A percentile compares a stretch with the other conserved stretches of the same genome.
Evolutionary conservation across 1,284 basidiomycete species (phyloP).

Genomic region (Sanguinoderma infundibulare): DNA sequence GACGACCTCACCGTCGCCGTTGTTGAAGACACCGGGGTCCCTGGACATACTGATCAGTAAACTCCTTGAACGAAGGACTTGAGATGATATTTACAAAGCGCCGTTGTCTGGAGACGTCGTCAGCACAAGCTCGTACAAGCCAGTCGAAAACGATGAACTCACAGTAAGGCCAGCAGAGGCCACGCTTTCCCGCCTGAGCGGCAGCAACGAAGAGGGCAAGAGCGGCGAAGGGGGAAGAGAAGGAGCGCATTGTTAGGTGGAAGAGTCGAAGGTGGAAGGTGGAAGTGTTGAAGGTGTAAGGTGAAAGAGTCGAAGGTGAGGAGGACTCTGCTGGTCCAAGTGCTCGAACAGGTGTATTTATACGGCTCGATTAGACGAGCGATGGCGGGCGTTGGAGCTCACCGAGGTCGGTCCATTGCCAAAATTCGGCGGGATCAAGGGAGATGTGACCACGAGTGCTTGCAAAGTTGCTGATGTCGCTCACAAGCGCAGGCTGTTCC

Average conservation of each 20-base stretch:
- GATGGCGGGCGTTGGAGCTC: too few relatives aligned
- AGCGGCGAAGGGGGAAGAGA: background rate
- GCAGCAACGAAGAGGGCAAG: background rate
- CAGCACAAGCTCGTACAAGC: background rate
- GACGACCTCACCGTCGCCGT: background rate
- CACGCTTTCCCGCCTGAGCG: conserved; percentile 2
- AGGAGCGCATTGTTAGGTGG: background rate
- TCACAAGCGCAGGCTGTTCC: too few relatives aligned
- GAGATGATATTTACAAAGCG: background rate
- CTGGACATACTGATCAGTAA: background rate
- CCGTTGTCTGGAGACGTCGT: background rate
- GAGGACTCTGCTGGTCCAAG: too few relatives aligned
- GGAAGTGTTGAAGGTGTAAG: background rate
- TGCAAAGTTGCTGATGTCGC: too few relatives aligned
- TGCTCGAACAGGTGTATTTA: too few relatives aligned
- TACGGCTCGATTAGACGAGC: too few relatives aligned
- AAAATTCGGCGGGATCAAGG: too few relatives aligned
- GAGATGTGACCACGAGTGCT: too few relatives aligned
- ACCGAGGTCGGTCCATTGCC: too few relatives aligned
- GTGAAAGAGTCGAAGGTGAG: too few relatives aligned
- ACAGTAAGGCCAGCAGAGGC: conserved; percentile 1
- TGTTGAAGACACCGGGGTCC: conserved; percentile 1
- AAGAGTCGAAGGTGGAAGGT: background rate
- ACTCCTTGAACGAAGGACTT: background rate
- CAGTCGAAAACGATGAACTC: background rate